A percentile compares a stretch with the other conserved stretches of the same genome.
phyloP scores from a whole-genome alignment of 495 filamentous ascomycete species.

The Penicillium pulvis region DNA sequence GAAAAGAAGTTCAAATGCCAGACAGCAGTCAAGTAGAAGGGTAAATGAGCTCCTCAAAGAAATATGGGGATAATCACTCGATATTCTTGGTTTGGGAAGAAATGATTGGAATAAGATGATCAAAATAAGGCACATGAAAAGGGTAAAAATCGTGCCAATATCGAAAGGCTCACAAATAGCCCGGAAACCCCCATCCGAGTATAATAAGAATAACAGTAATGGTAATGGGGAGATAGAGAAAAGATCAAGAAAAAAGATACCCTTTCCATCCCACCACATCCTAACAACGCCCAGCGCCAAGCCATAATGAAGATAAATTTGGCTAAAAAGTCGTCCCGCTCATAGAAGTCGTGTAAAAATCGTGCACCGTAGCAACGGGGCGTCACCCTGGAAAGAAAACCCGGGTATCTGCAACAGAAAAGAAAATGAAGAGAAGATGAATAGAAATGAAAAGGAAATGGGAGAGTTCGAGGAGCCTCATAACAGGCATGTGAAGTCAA shows the following conservation, averaged over 20 bases:
- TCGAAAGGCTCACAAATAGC: too few species aligned
- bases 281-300: conserved; percentile 26
- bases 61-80: background rate
- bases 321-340: conserved; percentile 16
- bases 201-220: background rate
- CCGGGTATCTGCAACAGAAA: conserved; percentile 5
- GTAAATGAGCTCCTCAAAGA: background rate
- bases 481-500: background rate
- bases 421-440: conserved; percentile 5
- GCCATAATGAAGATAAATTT: conserved; percentile 6
- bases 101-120: background rate
- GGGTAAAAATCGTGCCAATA: background rate
- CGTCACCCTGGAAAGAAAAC: background rate
- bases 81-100: background rate
- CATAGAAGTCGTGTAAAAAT: conserved; percentile 26
- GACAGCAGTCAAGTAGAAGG: background rate
- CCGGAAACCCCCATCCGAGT: too few species aligned
- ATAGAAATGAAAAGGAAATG: background rate
- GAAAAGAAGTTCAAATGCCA: background rate
- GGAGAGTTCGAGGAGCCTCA: background rate
- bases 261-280: conserved; percentile 16
- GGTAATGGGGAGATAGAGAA: background rate
- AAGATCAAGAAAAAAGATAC: conserved; percentile 7
- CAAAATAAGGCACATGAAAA: background rate
- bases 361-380: conserved; percentile 21